Conservation (phyloP, 2,329 filamentous ascomycete species). For the Beauveria bassiana region DNA sequence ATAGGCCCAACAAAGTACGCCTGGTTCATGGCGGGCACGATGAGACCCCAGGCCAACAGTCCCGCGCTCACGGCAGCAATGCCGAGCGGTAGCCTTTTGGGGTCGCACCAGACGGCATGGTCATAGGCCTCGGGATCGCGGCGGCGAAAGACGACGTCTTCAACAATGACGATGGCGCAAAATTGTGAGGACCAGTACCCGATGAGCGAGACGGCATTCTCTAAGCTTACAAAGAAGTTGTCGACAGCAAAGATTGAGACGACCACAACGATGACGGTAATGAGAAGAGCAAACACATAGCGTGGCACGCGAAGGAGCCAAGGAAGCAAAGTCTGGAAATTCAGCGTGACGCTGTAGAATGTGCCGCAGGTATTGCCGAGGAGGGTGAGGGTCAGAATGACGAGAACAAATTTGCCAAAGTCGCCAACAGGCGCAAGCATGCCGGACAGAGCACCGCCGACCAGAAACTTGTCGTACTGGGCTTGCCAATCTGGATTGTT, state of each 20-base stretch:
- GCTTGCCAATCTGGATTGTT: slow-evolving; percentile 46
- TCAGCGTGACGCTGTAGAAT: slow-evolving; percentile 55
- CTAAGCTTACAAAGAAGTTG: slow-evolving; percentile 49
- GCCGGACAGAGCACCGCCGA: slow-evolving; percentile 51
- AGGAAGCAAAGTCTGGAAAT: slow-evolving; percentile 56
- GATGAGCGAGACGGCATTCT: slow-evolving; percentile 50
- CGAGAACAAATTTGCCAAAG: slow-evolving; percentile 55
- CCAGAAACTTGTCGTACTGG: slow-evolving; percentile 44
- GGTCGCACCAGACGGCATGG: slow-evolving; percentile 39
- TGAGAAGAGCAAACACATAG: slow-evolving; percentile 48
- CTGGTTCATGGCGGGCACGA: slow-evolving; percentile 53
- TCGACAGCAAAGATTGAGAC: slow-evolving; percentile 47
- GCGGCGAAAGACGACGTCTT: slow-evolving; percentile 41
- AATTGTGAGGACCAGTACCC: slow-evolving; percentile 53
- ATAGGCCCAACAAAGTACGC: slow-evolving; percentile 56
- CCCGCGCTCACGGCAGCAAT: slow-evolving; percentile 39
- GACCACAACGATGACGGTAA: slow-evolving; percentile 52
- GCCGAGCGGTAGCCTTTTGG: slow-evolving; percentile 36
- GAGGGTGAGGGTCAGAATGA: slow-evolving; percentile 48
- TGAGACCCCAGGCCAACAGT: slow-evolving; percentile 38
- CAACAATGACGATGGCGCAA: slow-evolving; percentile 39
- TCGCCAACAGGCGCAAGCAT: slow-evolving; percentile 51
- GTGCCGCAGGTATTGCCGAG: slow-evolving; percentile 53
- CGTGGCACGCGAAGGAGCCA: slow-evolving; percentile 48
- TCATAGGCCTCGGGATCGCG: slow-evolving; percentile 38